These are phyloP conservation scores for Cucumis melo DNA, from an alignment of 306 rosid species.

Conservation along the genomic window DNA sequence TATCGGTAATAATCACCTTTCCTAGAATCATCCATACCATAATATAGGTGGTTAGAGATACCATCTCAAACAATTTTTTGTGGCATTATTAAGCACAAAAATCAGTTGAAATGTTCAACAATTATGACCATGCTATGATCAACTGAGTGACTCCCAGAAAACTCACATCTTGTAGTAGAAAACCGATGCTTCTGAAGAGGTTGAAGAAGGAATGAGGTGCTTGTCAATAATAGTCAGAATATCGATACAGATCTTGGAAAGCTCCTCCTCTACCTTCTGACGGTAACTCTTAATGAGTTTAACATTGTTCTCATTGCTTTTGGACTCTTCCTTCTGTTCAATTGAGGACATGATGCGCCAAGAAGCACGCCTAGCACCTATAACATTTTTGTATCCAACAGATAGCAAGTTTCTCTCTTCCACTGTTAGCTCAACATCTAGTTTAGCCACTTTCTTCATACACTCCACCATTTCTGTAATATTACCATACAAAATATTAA, in stretches of 20 bases:
- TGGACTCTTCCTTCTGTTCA: slow-evolving; percentile 95
- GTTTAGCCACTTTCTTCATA: slow-evolving; percentile 79
- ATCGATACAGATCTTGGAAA: slow-evolving; percentile 74
- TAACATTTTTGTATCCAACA: slow-evolving; percentile 93
- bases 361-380: slow-evolving; percentile 91
- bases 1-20: slow-evolving; percentile 64
- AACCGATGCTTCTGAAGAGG: slow-evolving; percentile 82
- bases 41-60: neutral
- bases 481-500: neutral
- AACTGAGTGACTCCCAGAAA: neutral
- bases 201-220: slow-evolving; percentile 73
- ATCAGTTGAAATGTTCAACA: neutral
- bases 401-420: slow-evolving; percentile 99
- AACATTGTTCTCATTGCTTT: slow-evolving; percentile 83
- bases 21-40: slow-evolving; percentile 27
- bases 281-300: slow-evolving; percentile 75
- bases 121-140: neutral
- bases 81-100: neutral
- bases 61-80: neutral
- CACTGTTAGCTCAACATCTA: slow-evolving; percentile 84
- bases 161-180: slow-evolving; percentile 95
- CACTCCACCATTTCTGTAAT: slow-evolving; percentile 90
- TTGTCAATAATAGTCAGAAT: slow-evolving; percentile 70
- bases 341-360: slow-evolving; percentile 99
- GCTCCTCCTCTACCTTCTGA: slow-evolving; percentile 95